Percentiles rank a stretch among this genome's conserved stretches.
phyloP scores from a whole-genome alignment of 179 eudicot species.

The Silene vulgaris region DNA sequence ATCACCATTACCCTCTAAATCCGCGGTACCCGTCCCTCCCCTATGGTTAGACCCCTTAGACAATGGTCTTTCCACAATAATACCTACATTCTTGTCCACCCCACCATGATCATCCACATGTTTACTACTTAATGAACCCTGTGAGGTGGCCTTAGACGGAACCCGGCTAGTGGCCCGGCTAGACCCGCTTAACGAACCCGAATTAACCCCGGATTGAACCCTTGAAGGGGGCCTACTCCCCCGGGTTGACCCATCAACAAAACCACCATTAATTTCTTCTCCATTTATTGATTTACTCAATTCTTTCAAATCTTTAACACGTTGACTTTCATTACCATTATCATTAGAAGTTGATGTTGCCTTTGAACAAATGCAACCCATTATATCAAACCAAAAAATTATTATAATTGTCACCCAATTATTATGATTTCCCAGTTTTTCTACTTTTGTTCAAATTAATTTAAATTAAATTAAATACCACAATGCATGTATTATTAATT shows the following conservation, averaged over 20 bases:
- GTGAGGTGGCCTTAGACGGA: conserved; percentile 10
- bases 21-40: conserved; percentile 37
- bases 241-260: conserved; percentile 22
- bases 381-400: not conserved
- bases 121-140: conserved; percentile 21
- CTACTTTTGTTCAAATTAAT: not conserved
- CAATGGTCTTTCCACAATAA: conserved; percentile 35
- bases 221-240: conserved; percentile 21
- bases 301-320: conserved; percentile 20
- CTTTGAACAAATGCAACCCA: conserved; percentile 41
- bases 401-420: not conserved
- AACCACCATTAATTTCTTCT: conserved; percentile 11
- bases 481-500: not conserved
- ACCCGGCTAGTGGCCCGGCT: conserved; percentile 4
- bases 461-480: not conserved
- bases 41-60: conserved; percentile 34
- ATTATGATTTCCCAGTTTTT: not conserved
- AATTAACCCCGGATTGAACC: conserved; percentile 18
- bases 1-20: conserved; percentile 31
- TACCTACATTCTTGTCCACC: conserved; percentile 17
- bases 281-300: conserved; percentile 8
- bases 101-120: conserved; percentile 24
- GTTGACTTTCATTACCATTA: conserved; percentile 17
- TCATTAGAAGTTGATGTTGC: conserved; percentile 15
- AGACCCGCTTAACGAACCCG: conserved; percentile 25